Evolutionary conservation across 2,329 filamentous ascomycete genomes (phyloP), one percentile per base, ranked within the genome.

Genomic region (Colletotrichum sp.): DNA sequence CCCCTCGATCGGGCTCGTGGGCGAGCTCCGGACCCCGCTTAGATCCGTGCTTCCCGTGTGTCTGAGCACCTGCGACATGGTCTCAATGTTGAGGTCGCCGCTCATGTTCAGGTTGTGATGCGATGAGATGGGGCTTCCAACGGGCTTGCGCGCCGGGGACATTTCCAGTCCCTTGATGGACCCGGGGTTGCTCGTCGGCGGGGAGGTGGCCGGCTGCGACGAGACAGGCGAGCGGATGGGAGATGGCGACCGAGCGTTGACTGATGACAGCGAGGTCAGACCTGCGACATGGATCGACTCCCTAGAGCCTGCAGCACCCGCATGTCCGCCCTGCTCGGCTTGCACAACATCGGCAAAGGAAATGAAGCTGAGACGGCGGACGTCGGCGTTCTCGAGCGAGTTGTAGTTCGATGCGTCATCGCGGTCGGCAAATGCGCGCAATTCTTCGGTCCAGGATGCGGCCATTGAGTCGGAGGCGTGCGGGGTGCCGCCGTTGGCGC

Each of bases 261-360:
- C 82, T 80, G 79, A 86, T 78, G 90, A 87, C 77, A 94, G 82
- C 60, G 92, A 92, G 9, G 93, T 93, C 24, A 94, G 86, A 15
- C 93, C 93, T 67, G 92, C 90, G 75, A 94, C 86, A 82, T 95
- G 93, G 72, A 94, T 88, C 71, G 93, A 93, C 76, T 96, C 94
- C 78, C 93, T 89, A 79, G 90, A 93, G 63, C 90, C 88, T 48
- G 85, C 82, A 69, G 82, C 84, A 12, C 71, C 74, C 21, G 88
- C 86, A 38, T 88, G 87, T 74, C 92, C 90, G 34, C 91, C 92
- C 80, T 96, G 94, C 83, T 97, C 95, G 38, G 93, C 91, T 82
- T 98, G 95, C 55, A 99, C 95, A 12, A 99, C 95, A 81, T 99
- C 96, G 77, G 96, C 96, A 84, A 99, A 99, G 9, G 96, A 98